phyloP scores from a whole-genome alignment of 1,139 yeast genomes.

The Diutina catenulata region DNA sequence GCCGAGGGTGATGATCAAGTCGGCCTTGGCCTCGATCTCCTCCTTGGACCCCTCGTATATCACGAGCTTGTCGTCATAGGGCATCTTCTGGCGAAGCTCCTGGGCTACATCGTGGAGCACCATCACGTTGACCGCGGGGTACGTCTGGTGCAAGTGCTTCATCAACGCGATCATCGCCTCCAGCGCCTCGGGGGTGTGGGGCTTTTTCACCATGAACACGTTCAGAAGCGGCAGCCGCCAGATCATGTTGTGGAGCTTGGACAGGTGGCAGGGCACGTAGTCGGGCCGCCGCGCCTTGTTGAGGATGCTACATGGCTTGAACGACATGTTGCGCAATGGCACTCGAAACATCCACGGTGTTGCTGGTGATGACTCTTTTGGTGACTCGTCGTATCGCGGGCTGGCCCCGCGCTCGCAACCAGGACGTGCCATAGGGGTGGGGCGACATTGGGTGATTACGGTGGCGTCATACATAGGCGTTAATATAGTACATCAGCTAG shows the following conservation, averaged over 20 bases:
- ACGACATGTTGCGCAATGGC: no score
- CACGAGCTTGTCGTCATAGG: not conserved
- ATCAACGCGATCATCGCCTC: conserved; percentile 56
- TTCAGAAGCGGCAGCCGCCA: conserved; percentile 49
- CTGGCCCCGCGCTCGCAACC: no score
- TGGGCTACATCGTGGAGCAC: conserved; percentile 69
- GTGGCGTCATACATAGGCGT: no score
- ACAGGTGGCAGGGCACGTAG: conserved; percentile 1
- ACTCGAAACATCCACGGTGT: no score
- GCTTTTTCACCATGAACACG: conserved; percentile 72
- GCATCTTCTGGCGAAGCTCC: conserved; percentile 30
- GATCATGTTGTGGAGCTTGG: conserved; percentile 23
- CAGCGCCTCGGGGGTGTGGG: conserved; percentile 63
- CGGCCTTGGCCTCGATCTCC: conserved; percentile 49
- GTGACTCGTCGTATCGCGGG: no score
- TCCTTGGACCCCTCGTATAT: conserved; percentile 9
- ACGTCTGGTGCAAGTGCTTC: conserved; percentile 37
- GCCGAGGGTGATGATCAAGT: conserved; percentile 74
- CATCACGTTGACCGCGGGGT: conserved; percentile 64
- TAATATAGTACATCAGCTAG: no score
- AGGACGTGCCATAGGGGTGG: no score
- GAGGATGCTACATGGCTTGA: not conserved
- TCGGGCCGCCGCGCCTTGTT: conserved; percentile 3
- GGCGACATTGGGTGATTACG: no score
- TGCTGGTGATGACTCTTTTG: no score